Evolutionary conservation across 1,139 yeast species (phyloP).

Genomic region (Candida labiduridarum): DNA sequence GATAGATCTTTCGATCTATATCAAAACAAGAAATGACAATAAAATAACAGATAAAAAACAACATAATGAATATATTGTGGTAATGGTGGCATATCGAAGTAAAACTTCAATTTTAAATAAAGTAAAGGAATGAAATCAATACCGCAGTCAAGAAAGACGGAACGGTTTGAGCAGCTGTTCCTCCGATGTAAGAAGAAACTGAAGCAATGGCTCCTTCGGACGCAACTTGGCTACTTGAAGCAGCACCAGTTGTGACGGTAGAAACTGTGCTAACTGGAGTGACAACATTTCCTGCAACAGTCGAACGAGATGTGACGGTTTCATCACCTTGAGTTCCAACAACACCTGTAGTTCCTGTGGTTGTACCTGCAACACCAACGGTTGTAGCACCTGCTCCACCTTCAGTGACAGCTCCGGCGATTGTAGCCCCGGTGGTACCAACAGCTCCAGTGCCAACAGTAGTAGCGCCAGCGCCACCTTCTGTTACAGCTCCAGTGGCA

Average conservation of each 20-base stretch:
- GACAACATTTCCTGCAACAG: neutral
- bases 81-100: neutral
- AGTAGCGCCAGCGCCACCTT: too few species aligned
- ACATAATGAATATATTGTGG: neutral
- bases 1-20: neutral
- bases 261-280: neutral
- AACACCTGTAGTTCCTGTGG: conserved; percentile 7
- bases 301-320: neutral
- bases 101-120: conserved; percentile 14
- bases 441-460: too few species aligned
- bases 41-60: neutral
- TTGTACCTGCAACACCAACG: too few species aligned
- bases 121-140: conserved; percentile 31
- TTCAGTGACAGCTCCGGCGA: too few species aligned
- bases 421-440: too few species aligned
- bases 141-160: conserved; percentile 29
- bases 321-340: conserved; percentile 4
- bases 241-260: conserved; percentile 17
- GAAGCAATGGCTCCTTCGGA: conserved; percentile 20
- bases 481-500: too few species aligned
- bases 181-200: conserved; percentile 25
- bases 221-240: conserved; percentile 27
- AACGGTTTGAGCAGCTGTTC: conserved; percentile 24
- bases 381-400: too few species aligned
- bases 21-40: neutral